Base-by-base conservation (phyloP, 2,329 filamentous ascomycete genomes). In the Nemania bipapillata region DNA sequence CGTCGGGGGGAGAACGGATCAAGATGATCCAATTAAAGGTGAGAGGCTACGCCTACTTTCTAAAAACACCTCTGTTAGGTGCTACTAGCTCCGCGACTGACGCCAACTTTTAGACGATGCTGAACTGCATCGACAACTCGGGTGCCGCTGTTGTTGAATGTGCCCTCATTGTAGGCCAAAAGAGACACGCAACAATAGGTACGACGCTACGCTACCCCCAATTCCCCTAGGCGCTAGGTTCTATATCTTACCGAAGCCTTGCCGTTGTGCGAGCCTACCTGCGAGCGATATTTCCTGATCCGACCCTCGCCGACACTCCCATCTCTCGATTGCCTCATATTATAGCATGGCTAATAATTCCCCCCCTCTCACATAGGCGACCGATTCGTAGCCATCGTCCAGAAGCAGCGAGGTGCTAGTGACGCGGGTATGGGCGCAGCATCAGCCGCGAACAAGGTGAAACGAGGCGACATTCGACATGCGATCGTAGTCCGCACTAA, bases 51-150 rank as follows among this genome's bases (percentile, higher is more conserved):
- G 26, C 20, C 26, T 4, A 7, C 40, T 11, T 2, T 30, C 28
- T n/a, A 8, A 4, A 9, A 40, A 6, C 1, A 4, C 4, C 8
- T 32, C 5, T n/a, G 9, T 49, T 55, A 20, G 37, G 6, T 22
- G 4, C 17, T 22, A 4, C 17, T 28, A 20, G 28, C 26, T 35
- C 15, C 20, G 28, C 15, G 8, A 50, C 55, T 70, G 5, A 67
- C 58, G 8, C 20, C 1, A 28, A 49, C n/a, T 35, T n/a, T 37
- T 75, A 97, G 96, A 92, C 94, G 80, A 93, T 99, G 89, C 89
- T 99, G 77, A 97, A 96, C 84, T 98, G 96, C 90, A 98, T 99
- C 89, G 96, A 99, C 91, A 99, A 97, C 86, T 98, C 96, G 73
- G 96, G 96, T 80, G 96, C 96, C 75, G 94, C 96, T 77, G 87